Percentiles rank a stretch among this genome's conserved stretches.
Conservation (phyloP, 345 rosid species). For the Citrus maxima region DNA sequence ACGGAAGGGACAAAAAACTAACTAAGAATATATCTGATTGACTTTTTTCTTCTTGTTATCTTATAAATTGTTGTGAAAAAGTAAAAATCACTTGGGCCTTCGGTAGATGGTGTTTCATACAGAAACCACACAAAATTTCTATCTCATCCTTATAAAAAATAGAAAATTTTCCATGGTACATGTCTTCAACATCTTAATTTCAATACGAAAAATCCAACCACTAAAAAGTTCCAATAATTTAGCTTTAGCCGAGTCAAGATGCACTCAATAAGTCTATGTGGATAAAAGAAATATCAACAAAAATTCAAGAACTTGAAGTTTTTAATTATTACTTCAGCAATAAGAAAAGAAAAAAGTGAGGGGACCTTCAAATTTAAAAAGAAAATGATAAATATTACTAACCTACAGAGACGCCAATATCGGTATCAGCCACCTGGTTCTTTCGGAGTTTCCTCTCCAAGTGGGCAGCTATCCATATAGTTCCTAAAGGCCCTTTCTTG, state of each 20-base stretch:
- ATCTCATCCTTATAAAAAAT: neutral
- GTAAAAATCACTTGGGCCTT: neutral
- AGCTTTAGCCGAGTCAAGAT: neutral
- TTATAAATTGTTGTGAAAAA: too few relatives aligned
- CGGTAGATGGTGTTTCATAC: neutral
- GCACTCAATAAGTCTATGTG: neutral
- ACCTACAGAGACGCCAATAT: constrained; percentile 98
- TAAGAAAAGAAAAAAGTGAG: neutral
- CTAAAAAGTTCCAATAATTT: neutral
- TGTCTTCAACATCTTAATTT: neutral
- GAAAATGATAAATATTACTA: constrained; percentile 23
- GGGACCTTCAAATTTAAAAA: neutral
- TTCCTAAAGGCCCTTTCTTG: constrained; percentile 99
- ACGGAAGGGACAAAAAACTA: neutral
- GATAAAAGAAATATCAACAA: neutral
- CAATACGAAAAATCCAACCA: too few relatives aligned
- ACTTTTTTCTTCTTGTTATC: neutral
- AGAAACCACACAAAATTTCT: neutral
- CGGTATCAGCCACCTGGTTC: constrained; percentile 99
- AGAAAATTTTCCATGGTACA: neutral
- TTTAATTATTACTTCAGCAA: neutral
- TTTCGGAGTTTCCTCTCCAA: constrained; percentile 99
- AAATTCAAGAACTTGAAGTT: neutral
- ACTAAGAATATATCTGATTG: neutral
- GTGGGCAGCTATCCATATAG: constrained; percentile 99